Evolutionary conservation across 2,329 filamentous ascomycete species (phyloP), one percentile per base, ranked within the genome.

Genomic region (Calonectria honghensis): DNA sequence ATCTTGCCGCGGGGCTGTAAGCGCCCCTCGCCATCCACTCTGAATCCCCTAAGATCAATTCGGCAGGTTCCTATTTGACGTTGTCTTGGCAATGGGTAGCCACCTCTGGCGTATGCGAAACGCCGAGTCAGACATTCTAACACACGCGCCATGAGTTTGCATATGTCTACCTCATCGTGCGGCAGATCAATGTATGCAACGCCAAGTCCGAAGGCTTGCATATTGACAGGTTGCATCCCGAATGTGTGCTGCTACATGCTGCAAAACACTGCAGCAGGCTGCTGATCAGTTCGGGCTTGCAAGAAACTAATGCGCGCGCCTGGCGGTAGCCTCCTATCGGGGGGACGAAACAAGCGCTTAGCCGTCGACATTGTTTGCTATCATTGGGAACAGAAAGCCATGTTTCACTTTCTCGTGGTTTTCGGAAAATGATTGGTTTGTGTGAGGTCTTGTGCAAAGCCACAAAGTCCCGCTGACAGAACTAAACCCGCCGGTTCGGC

Each of bases 191-290:
- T 24, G 10, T 24, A n/a, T 24, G 4, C n/a, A 11, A 29, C 35
- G 54, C 24, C 32, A 39, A 61, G n/a, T 24, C 32, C 32, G 54
- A 61, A n/a, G 35, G n/a, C 54, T 27, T 27, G 54, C 35, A 61
- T 48, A 48, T 24, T n/a, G 45, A 24, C n/a, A 48, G 45, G 45
- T 48, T 48, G 45, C n/a, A 48, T 48, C 45, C 45, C 20, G 45
- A 1, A 13, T 1, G n/a, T 1, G n/a, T 48, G 20, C 45, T 24
- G 20, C 20, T 24, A 24, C 9, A 13, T 48, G 20, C 45, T 24
- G 54, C 54, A n/a, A 31, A 3, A 11, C 18, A 9, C 52, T 20
- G 18, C 51, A 20, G 29, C 2, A 54, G 24, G 24, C 24, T 7
- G 51, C 51, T 57, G 18, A 57, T 35, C 31, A 37, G 35, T 11